Conservation (phyloP, 2,329 filamentous ascomycete species). For the Juglanconis juglandina region DNA sequence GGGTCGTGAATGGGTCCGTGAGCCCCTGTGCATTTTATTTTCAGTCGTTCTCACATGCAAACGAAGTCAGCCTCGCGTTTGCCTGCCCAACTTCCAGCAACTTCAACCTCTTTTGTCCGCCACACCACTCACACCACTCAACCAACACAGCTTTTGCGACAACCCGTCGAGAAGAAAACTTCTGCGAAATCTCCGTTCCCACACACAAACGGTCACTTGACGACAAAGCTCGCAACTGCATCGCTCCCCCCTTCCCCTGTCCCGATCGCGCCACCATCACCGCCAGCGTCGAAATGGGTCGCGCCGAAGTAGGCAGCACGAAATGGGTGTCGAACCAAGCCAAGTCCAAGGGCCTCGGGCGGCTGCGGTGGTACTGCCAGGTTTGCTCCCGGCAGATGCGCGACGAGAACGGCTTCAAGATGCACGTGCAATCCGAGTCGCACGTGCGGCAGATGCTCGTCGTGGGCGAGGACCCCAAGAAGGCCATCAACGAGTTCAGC, state of each 20-base stretch:
- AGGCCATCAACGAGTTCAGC: constrained; percentile 77
- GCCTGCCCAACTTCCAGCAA: no score
- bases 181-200: background rate
- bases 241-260: background rate
- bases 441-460: constrained; percentile 88
- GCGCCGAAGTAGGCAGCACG: constrained; percentile 87
- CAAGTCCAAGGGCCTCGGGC: constrained; percentile 74
- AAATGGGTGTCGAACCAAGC: constrained; percentile 89
- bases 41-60: no score
- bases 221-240: background rate
- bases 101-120: no score
- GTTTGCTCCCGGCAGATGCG: constrained; percentile 72
- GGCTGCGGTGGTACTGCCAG: constrained; percentile 88
- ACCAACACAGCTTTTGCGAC: background rate
- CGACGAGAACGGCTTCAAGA: constrained; percentile 89
- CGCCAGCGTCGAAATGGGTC: constrained; percentile 64
- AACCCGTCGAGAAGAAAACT: no score
- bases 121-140: background rate
- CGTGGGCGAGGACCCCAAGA: constrained; percentile 82
- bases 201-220: background rate
- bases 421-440: constrained; percentile 78
- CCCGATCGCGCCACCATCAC: constrained; percentile 15
- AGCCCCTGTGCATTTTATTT: no score
- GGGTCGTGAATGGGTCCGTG: no score
- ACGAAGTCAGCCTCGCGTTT: no score